These are phyloP conservation scores for Crepidotus variabilis DNA, from an alignment of 768 basidiomycete genomes.

Conservation along the genomic window DNA sequence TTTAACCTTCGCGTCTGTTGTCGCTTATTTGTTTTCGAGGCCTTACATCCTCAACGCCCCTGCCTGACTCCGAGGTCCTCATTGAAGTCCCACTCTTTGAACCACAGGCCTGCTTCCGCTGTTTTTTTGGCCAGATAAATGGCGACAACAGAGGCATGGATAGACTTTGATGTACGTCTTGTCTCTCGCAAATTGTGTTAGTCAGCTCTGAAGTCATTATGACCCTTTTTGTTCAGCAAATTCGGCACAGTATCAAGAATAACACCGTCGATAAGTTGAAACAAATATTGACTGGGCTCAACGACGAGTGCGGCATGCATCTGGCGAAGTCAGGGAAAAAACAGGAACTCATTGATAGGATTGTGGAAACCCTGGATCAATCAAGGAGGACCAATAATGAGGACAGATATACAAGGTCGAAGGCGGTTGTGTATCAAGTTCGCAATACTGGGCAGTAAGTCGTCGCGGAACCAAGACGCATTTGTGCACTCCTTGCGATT, in stretches of 20 bases:
- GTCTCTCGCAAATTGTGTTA: background rate
- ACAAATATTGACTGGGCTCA: conserved; percentile 72
- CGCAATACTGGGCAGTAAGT: conserved; percentile 66
- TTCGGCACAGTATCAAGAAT: conserved; percentile 66
- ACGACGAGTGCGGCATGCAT: conserved; percentile 69
- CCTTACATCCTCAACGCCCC: conserved; percentile 5
- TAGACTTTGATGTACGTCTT: conserved; percentile 66
- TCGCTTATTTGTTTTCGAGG: conserved; percentile 18
- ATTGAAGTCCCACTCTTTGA: background rate
- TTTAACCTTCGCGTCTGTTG: conserved; percentile 5
- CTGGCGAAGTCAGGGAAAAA: conserved; percentile 81
- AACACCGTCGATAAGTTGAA: conserved; percentile 88
- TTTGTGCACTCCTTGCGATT: background rate
- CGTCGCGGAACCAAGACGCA: background rate
- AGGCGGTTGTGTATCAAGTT: conserved; percentile 64
- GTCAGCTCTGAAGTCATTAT: conserved; percentile 12
- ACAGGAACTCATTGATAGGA: conserved; percentile 81
- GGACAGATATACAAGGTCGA: conserved; percentile 70
- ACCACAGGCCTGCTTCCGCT: background rate
- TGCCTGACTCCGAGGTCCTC: background rate
- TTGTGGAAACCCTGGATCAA: conserved; percentile 51
- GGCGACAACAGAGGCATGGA: conserved; percentile 62
- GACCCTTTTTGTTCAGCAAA: conserved; percentile 38
- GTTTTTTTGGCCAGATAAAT: conserved; percentile 29
- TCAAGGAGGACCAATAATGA: conserved; percentile 55